Base-by-base conservation (phyloP, 148 eudicot genomes). In the Rhododendron ferrugineum region DNA sequence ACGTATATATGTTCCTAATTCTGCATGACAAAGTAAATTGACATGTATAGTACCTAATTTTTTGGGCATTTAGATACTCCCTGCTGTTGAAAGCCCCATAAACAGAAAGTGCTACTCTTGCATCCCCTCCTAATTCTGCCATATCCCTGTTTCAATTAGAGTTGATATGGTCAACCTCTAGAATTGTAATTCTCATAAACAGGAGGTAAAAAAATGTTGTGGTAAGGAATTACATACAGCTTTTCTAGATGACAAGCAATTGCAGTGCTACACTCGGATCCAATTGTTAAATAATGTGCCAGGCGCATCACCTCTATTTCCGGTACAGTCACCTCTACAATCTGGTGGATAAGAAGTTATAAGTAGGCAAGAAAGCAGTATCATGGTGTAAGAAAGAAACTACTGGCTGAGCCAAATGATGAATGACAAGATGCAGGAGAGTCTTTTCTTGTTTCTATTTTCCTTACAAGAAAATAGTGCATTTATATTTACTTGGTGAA, bases 41-140 rank as follows among this genome's bases (percentile, higher is more conserved):
- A 75, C 10, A 4, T 34, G 28, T 84, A 56, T 23, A 20, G 26
- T 85, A 97, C 99, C 99, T 93, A 82, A 97, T 90, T 90, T 87
- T 93, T 88, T 97, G 99, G n/a, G 99, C 98, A 90, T 93, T 94
- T n/a, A 97, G 80, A 74, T 97, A 97, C 64, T 97, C 99, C 83
- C 89, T 86, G 85, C 94, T 88, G 76, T 74, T 84, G 87, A 97
- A 97, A 78, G 98, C 79, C 70, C 93, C 92, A 60, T 95, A 97
- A 66, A 97, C 88, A 30, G 95, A 82, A 86, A 95, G 95, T 73
- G 91, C 95, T 66, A 95, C 97, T 86, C 97, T 91, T 62, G 90
- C 89, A 88, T 97, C 99, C 91, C 98, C 93, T 37, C 98, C 99
- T 60, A 93, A 36, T 86, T 92, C 93, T 3, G 85, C 83, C 70